Base-by-base conservation (phyloP, 2,329 filamentous ascomycete species). In the Diaporthe eres region DNA sequence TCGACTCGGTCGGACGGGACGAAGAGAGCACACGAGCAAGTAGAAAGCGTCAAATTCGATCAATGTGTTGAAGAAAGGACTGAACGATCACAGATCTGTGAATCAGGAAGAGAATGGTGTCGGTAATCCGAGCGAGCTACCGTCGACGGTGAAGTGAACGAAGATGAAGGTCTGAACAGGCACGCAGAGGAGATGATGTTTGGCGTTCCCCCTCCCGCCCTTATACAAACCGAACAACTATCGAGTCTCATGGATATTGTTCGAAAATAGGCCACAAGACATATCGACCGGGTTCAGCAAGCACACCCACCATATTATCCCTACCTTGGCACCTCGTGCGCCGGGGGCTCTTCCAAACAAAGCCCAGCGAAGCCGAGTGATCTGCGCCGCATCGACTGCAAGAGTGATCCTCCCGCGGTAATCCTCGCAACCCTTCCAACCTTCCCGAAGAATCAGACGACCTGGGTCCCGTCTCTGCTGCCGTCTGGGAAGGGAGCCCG, bases 61-160 rank as follows among this genome's bases (percentile, higher is more conserved):
- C 42, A 65, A 39, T 57, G 42, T 34, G 12, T 42, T 44, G n/a
- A 57, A 68, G 51, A 58, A 70, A 70, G n/a, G 71, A 74, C 57
- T 74, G 71, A 74, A 74, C 44, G 71, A 74, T 74, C 71, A 74
- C 71, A 74, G 60, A 68, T 68, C 71, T 74, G 34, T 61, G 47
- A n/a, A 60, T 63, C 74, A 72, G 42, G 37, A 55, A 67, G 47
- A 53, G 72, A 74, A 55, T 12, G 61, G 61, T 34, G 61, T 31
- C 61, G 61, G 25, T 58, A 25, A 58, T 37, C 72, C 47, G 39
- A 42, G 31, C 51, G 63, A 58, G 53, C 28, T 55, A 49, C 65
- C 49, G 49, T 53, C 49, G 65, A 47, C 65, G 42, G 49, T 53
- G 49, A 55, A 70, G 65, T 28, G 65, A 70, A 70, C 49, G 65